Evolutionary conservation across 148 eudicot genomes (phyloP).

Genomic region (Camellia japonica): DNA sequence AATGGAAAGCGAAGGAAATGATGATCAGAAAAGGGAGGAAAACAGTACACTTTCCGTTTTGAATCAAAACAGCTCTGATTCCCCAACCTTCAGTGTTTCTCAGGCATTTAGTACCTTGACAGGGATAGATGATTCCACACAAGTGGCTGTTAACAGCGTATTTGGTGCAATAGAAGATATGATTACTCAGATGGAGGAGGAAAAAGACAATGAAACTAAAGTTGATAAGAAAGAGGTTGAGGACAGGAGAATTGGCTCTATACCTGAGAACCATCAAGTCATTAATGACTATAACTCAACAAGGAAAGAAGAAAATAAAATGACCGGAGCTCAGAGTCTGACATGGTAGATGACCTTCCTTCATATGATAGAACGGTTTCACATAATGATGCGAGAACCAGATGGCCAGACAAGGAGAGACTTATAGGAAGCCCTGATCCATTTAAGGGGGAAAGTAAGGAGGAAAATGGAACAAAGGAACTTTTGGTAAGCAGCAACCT

Average conservation of each 20-base stretch:
- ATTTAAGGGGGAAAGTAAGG: slow-evolving; percentile 16
- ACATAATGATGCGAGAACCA: slow-evolving; percentile 44
- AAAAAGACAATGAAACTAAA: slow-evolving; percentile 29
- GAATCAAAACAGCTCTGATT: slow-evolving; percentile 35
- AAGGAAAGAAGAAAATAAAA: slow-evolving; percentile 24
- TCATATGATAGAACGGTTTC: slow-evolving; percentile 27
- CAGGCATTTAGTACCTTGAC: slow-evolving; percentile 81
- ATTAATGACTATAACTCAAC: slow-evolving; percentile 24
- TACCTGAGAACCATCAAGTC: slow-evolving; percentile 15
- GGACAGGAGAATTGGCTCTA: slow-evolving; percentile 23
- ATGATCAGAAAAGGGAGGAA: slow-evolving; percentile 43
- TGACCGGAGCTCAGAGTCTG: slow-evolving; percentile 15
- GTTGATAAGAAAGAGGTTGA: slow-evolving; percentile 25
- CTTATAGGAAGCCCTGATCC: slow-evolving; percentile 19
- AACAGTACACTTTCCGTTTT: slow-evolving; percentile 26
- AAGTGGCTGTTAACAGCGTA: slow-evolving; percentile 88
- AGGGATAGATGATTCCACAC: slow-evolving; percentile 93
- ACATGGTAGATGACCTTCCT: slow-evolving; percentile 19
- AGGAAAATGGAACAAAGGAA: slow-evolving; percentile 16
- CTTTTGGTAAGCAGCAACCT: slow-evolving; percentile 20
- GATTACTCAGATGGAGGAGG: slow-evolving; percentile 76
- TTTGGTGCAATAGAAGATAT: slow-evolving; percentile 83
- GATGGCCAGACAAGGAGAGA: slow-evolving; percentile 25
- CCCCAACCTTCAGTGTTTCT: slow-evolving; percentile 56
- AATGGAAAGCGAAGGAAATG: slow-evolving; percentile 21